Evolutionary conservation across 1,284 basidiomycete species (phyloP).

Genomic region (Sphagnurus paluster): DNA sequence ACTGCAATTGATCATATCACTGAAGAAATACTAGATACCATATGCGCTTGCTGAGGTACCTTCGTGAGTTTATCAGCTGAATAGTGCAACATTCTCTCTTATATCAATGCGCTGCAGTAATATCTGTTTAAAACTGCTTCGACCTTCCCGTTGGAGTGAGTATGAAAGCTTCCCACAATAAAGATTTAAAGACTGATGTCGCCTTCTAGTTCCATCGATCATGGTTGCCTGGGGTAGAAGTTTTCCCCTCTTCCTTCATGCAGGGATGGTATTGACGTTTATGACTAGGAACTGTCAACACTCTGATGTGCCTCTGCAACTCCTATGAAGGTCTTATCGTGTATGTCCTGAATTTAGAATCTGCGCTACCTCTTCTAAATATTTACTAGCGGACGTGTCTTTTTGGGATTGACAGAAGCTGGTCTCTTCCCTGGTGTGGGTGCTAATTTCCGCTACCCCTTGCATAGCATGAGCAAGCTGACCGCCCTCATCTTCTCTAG

Average conservation of each 20-base stretch:
- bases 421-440: conserved; percentile 51
- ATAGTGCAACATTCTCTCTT: neutral
- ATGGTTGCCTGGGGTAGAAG: conserved; percentile 47
- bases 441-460: too few relatives aligned
- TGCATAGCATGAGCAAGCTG: too few relatives aligned
- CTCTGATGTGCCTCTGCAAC: conserved; percentile 39
- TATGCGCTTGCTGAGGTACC: conserved; percentile 49
- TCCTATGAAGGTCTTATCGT: conserved; percentile 34
- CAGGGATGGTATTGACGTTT: neutral
- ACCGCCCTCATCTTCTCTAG: conserved; percentile 21
- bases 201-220: conserved; percentile 40
- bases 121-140: conserved; percentile 43
- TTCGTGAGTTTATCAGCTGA: conserved; percentile 35
- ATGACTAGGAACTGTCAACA: conserved; percentile 37
- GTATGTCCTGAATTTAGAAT: too few relatives aligned
- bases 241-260: conserved; percentile 1
- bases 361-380: neutral
- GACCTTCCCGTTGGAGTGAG: conserved; percentile 52
- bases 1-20: neutral
- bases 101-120: conserved; percentile 35
- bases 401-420: conserved; percentile 53
- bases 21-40: conserved; percentile 30
- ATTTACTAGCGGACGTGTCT: conserved; percentile 46
- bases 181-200: conserved; percentile 1
- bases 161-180: conserved; percentile 17